Evolutionary conservation across 192 early-diverging fungal genomes (phyloP).

Genomic region (Dispira simplex): DNA sequence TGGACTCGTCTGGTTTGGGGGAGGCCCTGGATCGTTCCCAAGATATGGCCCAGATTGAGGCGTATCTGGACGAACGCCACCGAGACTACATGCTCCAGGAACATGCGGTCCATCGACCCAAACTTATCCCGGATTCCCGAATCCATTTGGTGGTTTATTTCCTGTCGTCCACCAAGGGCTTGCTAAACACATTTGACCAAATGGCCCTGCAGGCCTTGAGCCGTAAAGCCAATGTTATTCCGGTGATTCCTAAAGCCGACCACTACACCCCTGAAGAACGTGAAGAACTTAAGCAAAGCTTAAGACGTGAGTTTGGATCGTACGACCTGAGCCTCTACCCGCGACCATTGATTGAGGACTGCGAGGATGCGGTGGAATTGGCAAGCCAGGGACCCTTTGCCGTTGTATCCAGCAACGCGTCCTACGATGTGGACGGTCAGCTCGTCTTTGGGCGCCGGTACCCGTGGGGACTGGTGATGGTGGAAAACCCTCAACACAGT

Average conservation of each 20-base stretch:
- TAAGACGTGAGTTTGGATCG: slow-evolving; percentile 42
- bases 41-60: neutral
- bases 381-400: slow-evolving; percentile 64
- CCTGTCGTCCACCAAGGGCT: neutral
- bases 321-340: slow-evolving; percentile 56
- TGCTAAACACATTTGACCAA: slow-evolving; percentile 25
- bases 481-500: slow-evolving; percentile 61
- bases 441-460: slow-evolving; percentile 55
- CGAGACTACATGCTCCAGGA: neutral
- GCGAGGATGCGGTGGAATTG: slow-evolving; percentile 41
- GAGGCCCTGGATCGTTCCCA: neutral
- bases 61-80: neutral
- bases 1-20: neutral
- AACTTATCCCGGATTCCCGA: neutral
- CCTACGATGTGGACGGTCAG: slow-evolving; percentile 38
- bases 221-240: slow-evolving; percentile 66
- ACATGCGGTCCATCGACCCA: neutral
- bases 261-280: slow-evolving; percentile 49
- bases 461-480: slow-evolving; percentile 61
- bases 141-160: slow-evolving; percentile 3
- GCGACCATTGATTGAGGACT: slow-evolving; percentile 54
- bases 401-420: slow-evolving; percentile 64
- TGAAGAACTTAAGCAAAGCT: slow-evolving; percentile 40
- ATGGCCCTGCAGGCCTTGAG: slow-evolving; percentile 50
- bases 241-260: slow-evolving; percentile 74